Conservation (phyloP, 441 rosid genomes). For the Adansonia grandidieri region DNA sequence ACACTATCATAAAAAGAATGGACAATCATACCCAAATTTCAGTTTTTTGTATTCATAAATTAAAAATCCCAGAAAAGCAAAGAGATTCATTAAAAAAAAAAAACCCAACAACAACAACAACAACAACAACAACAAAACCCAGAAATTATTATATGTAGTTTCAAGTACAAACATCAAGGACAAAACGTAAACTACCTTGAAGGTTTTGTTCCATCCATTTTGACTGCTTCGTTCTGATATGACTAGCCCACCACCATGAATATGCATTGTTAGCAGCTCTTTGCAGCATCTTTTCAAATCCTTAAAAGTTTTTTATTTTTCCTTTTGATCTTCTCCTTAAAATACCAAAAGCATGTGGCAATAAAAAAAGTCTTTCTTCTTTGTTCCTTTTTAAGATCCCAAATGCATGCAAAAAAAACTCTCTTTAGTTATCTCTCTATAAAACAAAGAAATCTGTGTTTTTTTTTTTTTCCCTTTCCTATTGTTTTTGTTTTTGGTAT, state of each 20-base stretch:
- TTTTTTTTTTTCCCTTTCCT: background rate
- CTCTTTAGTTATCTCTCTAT: background rate
- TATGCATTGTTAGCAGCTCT: conserved; percentile 95
- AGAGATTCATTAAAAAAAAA: background rate
- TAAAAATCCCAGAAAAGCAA: background rate
- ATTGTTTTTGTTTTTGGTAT: conserved; percentile 22
- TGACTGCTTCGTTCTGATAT: conserved; percentile 95
- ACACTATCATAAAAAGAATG: background rate
- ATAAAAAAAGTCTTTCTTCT: background rate
- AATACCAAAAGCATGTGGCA: conserved; percentile 1
- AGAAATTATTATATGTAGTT: background rate
- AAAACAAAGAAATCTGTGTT: conserved; percentile 19
- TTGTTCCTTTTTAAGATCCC: background rate
- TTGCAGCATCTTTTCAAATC: conserved; percentile 56
- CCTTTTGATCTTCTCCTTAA: background rate
- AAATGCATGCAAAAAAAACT: background rate
- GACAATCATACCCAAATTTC: background rate
- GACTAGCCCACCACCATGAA: conserved; percentile 99
- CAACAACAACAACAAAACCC: background rate
- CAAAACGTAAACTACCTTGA: conserved; percentile 52
- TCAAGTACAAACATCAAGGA: background rate
- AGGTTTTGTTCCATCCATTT: conserved; percentile 98
- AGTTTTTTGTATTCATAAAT: background rate
- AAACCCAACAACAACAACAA: no score
- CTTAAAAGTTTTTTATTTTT: background rate